A percentile compares a stretch with the other conserved stretches of the same genome.
These are phyloP conservation scores for Exophiala calicioides DNA, from an alignment of 2,329 filamentous ascomycete species.

Conservation along the genomic window DNA sequence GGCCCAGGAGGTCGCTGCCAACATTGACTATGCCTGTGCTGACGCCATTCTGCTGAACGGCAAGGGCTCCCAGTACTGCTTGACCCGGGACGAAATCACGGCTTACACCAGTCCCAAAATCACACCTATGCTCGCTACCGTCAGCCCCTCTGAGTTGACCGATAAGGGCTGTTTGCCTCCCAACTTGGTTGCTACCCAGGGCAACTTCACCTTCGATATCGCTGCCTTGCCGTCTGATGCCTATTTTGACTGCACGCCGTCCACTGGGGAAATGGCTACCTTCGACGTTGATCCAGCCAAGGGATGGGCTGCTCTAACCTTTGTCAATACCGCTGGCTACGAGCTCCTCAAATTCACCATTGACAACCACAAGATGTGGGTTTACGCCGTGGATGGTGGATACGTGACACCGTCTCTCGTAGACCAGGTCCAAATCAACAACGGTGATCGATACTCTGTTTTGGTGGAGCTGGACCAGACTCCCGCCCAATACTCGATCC, in stretches of 20 bases:
- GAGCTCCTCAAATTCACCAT: conserved; percentile 43
- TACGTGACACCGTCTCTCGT: conserved; percentile 45
- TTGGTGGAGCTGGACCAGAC: conserved; percentile 45
- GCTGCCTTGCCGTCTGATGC: conserved; percentile 46
- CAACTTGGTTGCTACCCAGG: conserved; percentile 28
- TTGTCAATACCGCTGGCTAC: conserved; percentile 41
- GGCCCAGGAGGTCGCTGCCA: conserved; percentile 33
- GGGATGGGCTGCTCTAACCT: conserved; percentile 42
- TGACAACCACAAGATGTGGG: conserved; percentile 47
- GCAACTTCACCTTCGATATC: conserved; percentile 43
- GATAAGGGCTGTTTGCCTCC: conserved; percentile 41
- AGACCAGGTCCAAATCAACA: conserved; percentile 38
- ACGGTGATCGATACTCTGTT: conserved; percentile 45
- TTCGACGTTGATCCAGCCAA: conserved; percentile 37
- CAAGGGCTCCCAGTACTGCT: conserved; percentile 58
- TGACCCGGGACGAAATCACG: conserved; percentile 48
- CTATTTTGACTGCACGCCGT: conserved; percentile 40
- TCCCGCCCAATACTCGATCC: conserved; percentile 45
- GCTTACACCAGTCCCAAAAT: conserved; percentile 40
- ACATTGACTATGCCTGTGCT: conserved; percentile 55
- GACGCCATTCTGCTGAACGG: conserved; percentile 66
- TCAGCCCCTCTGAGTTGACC: conserved; percentile 32
- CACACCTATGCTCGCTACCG: conserved; percentile 30
- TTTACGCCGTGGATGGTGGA: conserved; percentile 48
- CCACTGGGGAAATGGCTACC: conserved; percentile 20